Percentiles rank a stretch among this genome's conserved stretches.
Evolutionary conservation across 2,329 filamentous ascomycete species (phyloP).

Genomic region (Tolypocladium inflatum): DNA sequence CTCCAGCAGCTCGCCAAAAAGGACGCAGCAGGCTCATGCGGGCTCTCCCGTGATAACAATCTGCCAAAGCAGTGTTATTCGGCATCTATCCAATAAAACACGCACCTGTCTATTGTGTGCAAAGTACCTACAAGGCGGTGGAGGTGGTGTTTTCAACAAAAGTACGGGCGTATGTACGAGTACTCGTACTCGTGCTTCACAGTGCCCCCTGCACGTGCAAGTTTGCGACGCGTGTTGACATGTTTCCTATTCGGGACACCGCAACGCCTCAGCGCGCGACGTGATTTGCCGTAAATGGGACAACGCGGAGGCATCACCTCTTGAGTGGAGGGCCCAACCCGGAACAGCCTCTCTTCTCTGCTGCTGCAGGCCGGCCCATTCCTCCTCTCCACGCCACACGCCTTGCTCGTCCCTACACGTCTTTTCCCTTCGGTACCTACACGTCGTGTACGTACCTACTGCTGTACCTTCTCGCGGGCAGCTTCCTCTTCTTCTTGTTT

Average conservation of each 20-base stretch:
- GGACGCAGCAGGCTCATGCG: neutral
- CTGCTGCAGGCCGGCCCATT: constrained; percentile 1
- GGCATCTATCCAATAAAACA: neutral
- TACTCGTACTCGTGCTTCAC: too few species aligned
- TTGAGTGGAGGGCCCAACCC: neutral
- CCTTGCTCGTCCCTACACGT: constrained; percentile 5
- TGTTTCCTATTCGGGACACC: constrained; percentile 22
- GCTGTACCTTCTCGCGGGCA: constrained; percentile 6
- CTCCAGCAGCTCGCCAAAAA: neutral
- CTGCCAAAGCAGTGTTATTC: neutral
- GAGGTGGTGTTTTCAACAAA: neutral
- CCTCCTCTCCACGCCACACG: constrained; percentile 1
- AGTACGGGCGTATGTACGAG: too few species aligned
- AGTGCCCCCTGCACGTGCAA: constrained; percentile 10
- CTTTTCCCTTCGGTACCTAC: neutral
- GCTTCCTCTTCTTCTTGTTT: constrained; percentile 8
- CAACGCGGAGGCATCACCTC: constrained; percentile 11
- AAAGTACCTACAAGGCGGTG: neutral
- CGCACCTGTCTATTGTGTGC: neutral
- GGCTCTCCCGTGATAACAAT: neutral
- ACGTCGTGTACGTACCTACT: neutral
- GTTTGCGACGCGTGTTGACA: constrained; percentile 22
- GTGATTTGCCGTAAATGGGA: constrained; percentile 18
- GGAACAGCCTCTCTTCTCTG: constrained; percentile 3
- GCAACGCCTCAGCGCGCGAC: constrained; percentile 16